A percentile compares a stretch with the other conserved stretches of the same genome.
Evolutionary conservation across 2,329 filamentous ascomycete species (phyloP).

Genomic region (Ascosphaera apis): DNA sequence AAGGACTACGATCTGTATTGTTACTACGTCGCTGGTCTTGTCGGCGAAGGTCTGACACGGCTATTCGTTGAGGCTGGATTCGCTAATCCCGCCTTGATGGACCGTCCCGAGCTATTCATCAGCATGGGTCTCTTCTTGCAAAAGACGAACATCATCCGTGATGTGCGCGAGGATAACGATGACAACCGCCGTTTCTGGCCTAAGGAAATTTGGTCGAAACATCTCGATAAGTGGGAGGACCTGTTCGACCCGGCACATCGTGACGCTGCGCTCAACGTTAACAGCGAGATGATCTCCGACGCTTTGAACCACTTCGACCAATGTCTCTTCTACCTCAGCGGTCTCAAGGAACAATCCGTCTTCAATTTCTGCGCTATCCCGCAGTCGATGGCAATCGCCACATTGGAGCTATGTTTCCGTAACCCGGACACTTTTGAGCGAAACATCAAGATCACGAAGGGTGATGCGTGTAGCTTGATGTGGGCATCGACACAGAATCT

Average conservation of each 20-base stretch:
- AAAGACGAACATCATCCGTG: constrained; percentile 97
- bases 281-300: constrained; percentile 84
- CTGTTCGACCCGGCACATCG: constrained; percentile 64
- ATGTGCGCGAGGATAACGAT: constrained; percentile 70
- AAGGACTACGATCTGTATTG: constrained; percentile 92
- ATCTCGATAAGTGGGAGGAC: constrained; percentile 74
- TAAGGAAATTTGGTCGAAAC: constrained; percentile 88
- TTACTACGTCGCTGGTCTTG: constrained; percentile 95
- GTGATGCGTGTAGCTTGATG: constrained; percentile 81
- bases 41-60: constrained; percentile 76
- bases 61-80: constrained; percentile 73
- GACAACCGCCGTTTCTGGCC: constrained; percentile 88
- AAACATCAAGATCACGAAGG: constrained; percentile 93
- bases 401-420: constrained; percentile 73
- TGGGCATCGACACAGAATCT: constrained; percentile 80
- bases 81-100: constrained; percentile 62
- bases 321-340: constrained; percentile 94
- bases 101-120: constrained; percentile 61
- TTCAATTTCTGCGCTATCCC: constrained; percentile 99
- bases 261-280: constrained; percentile 57
- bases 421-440: constrained; percentile 68
- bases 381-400: constrained; percentile 92
- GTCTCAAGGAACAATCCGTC: constrained; percentile 80
- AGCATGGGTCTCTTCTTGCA: constrained; percentile 96
- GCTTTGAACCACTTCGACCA: constrained; percentile 72